Percentiles rank a stretch among this genome's conserved stretches.
phyloP scores from a whole-genome alignment of 176 grass and related monocot genomes.

The Phyllostachys edulis region DNA sequence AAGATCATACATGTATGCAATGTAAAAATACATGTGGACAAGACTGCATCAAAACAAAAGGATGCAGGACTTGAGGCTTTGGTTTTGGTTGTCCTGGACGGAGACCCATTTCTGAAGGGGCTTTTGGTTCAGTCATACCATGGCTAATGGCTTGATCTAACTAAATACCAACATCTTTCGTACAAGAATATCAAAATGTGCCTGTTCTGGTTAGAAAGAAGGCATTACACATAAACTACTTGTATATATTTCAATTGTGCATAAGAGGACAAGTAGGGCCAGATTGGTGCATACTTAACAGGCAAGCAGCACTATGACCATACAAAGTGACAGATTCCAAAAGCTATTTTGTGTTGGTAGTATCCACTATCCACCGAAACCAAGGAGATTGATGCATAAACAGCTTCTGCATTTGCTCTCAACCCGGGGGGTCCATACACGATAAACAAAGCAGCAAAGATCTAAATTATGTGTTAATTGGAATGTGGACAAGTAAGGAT shows the following conservation, averaged over 20 bases:
- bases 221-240: background rate
- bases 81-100: background rate
- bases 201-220: background rate
- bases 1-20: background rate
- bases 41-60: background rate
- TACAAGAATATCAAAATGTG: conserved; percentile 3
- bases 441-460: background rate
- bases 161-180: conserved; percentile 7
- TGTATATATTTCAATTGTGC: background rate
- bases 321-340: conserved; percentile 19
- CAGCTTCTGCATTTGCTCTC: background rate
- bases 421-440: background rate
- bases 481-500: conserved; percentile 14
- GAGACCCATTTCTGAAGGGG: background rate
- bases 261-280: conserved; percentile 2
- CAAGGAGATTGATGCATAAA: background rate
- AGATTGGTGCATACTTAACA: conserved; percentile 16
- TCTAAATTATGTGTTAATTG: conserved; percentile 12
- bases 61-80: background rate
- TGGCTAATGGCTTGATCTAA: background rate
- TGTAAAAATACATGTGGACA: background rate
- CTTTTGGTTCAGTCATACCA: background rate
- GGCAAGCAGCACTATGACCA: background rate
- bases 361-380: conserved; percentile 29
- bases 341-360: conserved; percentile 38